Conservation (phyloP, 2,329 filamentous ascomycete species). For the Fusarium oxysporum region DNA sequence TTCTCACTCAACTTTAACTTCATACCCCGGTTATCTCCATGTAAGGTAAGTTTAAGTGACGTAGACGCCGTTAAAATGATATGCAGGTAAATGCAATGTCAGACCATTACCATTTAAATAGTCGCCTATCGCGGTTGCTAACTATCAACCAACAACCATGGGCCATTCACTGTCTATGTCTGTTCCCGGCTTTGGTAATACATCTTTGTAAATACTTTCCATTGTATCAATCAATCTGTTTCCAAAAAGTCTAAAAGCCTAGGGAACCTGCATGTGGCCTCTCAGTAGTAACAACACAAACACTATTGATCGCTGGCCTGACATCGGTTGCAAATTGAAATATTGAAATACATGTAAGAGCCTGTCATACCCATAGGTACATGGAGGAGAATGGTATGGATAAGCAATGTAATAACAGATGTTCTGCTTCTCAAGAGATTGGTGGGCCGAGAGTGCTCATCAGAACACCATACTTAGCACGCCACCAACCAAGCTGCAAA, state of each 20-base stretch:
- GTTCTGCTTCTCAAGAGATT: not conserved
- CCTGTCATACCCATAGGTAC: not conserved
- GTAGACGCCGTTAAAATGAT: not conserved
- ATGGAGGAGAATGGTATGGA: not conserved
- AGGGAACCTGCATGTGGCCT: not conserved
- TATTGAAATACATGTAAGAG: not conserved
- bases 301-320: not conserved
- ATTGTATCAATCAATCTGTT: not conserved
- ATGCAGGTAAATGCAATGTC: not conserved
- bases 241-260: not conserved
- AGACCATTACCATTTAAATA: not conserved
- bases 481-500: not conserved
- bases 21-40: not conserved
- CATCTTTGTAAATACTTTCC: not conserved
- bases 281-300: not conserved
- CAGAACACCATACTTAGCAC: not conserved
- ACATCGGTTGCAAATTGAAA: not conserved
- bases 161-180: not conserved
- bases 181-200: not conserved
- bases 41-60: constrained; percentile 2
- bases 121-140: constrained; percentile 14
- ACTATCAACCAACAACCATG: not conserved
- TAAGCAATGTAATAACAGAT: not conserved
- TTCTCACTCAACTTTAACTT: not conserved
- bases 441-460: not conserved